A percentile compares a stretch with the other conserved stretches of the same genome.
Conservation (phyloP, 257 asterid genomes). For the Marsdenia floribunda region DNA sequence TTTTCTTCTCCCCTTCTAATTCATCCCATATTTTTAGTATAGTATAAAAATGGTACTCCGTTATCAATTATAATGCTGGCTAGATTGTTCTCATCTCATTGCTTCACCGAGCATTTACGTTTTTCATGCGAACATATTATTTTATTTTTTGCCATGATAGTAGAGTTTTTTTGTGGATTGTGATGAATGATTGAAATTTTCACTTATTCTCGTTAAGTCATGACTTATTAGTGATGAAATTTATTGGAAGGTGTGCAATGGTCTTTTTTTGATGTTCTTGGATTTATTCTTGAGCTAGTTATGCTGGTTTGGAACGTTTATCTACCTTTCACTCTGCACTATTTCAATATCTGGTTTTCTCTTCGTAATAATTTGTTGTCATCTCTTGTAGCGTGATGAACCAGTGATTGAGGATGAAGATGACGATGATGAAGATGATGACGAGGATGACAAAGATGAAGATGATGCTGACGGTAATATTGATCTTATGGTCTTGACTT, state of each 20-base stretch:
- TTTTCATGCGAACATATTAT: not conserved
- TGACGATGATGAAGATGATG: constrained; percentile 47
- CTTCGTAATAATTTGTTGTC: not conserved
- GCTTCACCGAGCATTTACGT: not conserved
- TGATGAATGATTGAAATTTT: not conserved
- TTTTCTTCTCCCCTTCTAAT: not conserved
- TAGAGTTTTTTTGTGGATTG: not conserved
- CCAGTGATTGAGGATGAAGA: constrained; percentile 55
- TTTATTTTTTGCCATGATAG: not conserved
- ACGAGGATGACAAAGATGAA: constrained; percentile 50
- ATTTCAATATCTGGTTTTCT: not conserved
- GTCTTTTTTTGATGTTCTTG: not conserved
- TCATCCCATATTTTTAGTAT: not conserved
- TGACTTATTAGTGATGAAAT: not conserved
- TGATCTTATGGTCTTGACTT: not conserved
- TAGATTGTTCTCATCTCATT: not conserved
- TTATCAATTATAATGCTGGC: not conserved
- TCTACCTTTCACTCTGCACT: not conserved
- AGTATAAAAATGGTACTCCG: not conserved
- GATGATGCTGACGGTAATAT: constrained; percentile 52
- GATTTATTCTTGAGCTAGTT: not conserved
- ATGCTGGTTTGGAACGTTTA: not conserved
- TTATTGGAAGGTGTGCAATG: not conserved
- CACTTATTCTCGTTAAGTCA: not conserved
- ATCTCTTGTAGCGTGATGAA: constrained; percentile 42